These are phyloP conservation scores for Monosporozyma solicola DNA, from an alignment of 805 yeast species.

Conservation along the genomic window DNA sequence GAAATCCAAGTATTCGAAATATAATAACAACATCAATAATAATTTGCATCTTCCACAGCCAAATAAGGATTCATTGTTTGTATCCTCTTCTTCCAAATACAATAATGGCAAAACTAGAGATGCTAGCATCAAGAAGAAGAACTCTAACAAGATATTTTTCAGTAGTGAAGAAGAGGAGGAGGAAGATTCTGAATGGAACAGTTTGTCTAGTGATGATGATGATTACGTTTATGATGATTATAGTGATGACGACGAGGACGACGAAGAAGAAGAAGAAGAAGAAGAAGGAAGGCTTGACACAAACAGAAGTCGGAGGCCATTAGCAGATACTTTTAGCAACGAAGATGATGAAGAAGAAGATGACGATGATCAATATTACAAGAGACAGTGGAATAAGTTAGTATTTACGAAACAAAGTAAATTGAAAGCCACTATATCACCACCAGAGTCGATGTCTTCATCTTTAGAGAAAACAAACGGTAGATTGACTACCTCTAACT, in stretches of 20 bases:
- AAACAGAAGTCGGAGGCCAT: neutral
- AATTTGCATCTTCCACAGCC: neutral
- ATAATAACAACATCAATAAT: neutral
- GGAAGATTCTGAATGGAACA: conserved; percentile 27
- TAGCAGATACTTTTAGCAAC: neutral
- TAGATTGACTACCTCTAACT: neutral
- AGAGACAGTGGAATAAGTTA: conserved; percentile 27
- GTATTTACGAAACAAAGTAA: conserved; percentile 15
- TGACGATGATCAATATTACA: conserved; percentile 26
- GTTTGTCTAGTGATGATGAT: conserved; percentile 21
- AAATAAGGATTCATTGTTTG: conserved; percentile 5
- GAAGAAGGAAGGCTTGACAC: conserved; percentile 14
- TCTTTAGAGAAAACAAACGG: neutral
- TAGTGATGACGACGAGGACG: conserved; percentile 12
- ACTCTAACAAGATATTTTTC: conserved; percentile 19
- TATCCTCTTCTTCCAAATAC: neutral
- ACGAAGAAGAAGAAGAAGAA: conserved; percentile 8
- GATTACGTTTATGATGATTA: conserved; percentile 13
- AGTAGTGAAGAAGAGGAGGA: conserved; percentile 27
- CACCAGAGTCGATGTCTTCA: neutral
- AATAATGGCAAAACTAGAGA: conserved; percentile 3
- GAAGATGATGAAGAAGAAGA: conserved; percentile 23
- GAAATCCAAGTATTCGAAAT: neutral
- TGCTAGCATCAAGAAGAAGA: conserved; percentile 6
- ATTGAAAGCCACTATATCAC: neutral